Base-by-base conservation (phyloP, 2,329 filamentous ascomycete species). In the Cladophialophora yegresii region DNA sequence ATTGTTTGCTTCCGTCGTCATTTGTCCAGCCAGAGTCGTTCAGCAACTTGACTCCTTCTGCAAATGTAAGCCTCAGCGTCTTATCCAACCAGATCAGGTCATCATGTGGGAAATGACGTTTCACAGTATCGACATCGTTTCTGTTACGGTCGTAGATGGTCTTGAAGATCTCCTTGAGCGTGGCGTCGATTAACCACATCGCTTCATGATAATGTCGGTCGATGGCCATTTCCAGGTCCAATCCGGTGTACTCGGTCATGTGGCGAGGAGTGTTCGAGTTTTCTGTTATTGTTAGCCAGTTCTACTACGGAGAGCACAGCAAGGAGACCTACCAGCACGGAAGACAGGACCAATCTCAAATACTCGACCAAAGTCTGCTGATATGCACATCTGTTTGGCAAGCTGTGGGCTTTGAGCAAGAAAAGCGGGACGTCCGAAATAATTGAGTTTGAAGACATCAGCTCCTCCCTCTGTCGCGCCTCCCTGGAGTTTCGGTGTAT, bases 231-330 rank as follows among this genome's bases (percentile, higher is more conserved):
- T 95, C 91, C 22, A 93, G 75, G 81, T 95, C 91, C 20, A 95
- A 81, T 61, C 91, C 91, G 12, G 90, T 93, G 75, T 92, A 95
- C 75, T 95, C 91, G 0, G 91, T 93, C 80, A 95, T 81, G 74
- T 93, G 91, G 32, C 91, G 85, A 71, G 93, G 90, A 0, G 91
- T 93, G 77, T 95, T 95, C 73, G 89, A 92, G 79, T 95, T 92
- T 75, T 93, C 91, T 65, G 23, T 28, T 5, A 22, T 13, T 50
- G 54, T 57, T n/a, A 58, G 55, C 40, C 2, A 23, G 5, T 12
- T 5, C 13, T 30, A 16, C 12, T 20, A 43, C 6, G 30, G 12
- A 12, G n/a, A 22, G 20, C 6, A 23, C 16, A 12, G 16, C 4
- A 28, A 28, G 26, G 58, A 32, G 3, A 63, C 61, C 4, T 40